Conservation (phyloP, 2,329 filamentous ascomycete genomes). For the Cercospora zeina region DNA sequence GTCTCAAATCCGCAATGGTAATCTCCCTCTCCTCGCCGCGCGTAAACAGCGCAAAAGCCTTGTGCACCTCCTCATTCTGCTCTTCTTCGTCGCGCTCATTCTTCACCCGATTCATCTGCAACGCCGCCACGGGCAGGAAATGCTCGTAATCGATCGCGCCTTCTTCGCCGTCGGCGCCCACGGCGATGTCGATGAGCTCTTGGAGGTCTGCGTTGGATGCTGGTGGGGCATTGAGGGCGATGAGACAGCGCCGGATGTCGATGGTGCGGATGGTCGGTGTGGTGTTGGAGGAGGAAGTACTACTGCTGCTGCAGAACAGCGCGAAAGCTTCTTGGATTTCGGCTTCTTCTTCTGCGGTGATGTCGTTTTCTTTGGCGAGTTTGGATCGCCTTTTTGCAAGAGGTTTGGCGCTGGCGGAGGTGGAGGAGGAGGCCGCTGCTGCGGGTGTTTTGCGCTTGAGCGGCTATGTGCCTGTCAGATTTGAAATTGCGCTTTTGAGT, state of each 20-base stretch:
- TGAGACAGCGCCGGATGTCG: constrained; percentile 52
- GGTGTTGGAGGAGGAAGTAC: constrained; percentile 58
- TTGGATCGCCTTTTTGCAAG: constrained; percentile 69
- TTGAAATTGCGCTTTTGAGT: not conserved
- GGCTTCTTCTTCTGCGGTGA: constrained; percentile 78
- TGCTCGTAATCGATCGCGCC: constrained; percentile 76
- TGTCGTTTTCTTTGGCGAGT: constrained; percentile 87
- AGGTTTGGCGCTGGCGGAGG: constrained; percentile 27
- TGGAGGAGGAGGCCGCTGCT: no score
- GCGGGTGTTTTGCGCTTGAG: constrained; percentile 38
- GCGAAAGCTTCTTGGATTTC: constrained; percentile 90
- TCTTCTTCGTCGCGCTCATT: constrained; percentile 45
- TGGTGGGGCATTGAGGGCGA: constrained; percentile 76
- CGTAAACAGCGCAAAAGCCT: constrained; percentile 80
- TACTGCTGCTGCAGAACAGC: constrained; percentile 72
- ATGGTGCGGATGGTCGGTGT: constrained; percentile 46
- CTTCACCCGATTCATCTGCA: constrained; percentile 65
- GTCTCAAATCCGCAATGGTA: constrained; percentile 72
- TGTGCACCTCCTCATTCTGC: constrained; percentile 69
- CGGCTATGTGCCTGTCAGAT: constrained; percentile 24
- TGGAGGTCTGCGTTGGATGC: constrained; percentile 64
- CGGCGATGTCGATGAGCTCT: constrained; percentile 77
- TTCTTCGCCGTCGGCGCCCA: constrained; percentile 77
- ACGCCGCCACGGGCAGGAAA: constrained; percentile 84
- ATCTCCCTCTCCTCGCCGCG: constrained; percentile 64